phyloP scores from a whole-genome alignment of 192 early-diverging fungal genomes.

The Phlyctochytrium bullatum region DNA sequence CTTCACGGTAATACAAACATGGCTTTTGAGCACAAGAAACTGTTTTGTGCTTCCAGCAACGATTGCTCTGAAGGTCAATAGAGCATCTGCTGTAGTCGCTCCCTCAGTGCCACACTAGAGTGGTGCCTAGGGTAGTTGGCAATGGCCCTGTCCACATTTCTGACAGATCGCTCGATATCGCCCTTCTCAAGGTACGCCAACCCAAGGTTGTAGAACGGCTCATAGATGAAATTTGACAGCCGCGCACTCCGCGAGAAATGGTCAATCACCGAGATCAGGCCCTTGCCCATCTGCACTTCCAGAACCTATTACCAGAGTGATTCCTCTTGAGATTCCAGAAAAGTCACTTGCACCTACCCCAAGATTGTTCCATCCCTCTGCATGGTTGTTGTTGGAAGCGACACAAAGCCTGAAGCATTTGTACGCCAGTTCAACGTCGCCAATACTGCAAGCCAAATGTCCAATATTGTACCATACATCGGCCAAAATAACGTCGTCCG shows the following conservation, averaged over 20 bases:
- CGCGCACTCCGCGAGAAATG: neutral
- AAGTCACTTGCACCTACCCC: constrained; percentile 15
- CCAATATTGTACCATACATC: constrained; percentile 38
- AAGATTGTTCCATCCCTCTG: constrained; percentile 38
- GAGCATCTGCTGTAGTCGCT: neutral
- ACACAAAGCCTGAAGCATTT: constrained; percentile 21
- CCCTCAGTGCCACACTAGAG: neutral
- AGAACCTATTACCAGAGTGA: neutral
- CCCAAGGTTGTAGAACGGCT: constrained; percentile 14
- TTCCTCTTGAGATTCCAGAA: too few species aligned
- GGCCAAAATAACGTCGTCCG: constrained; percentile 14
- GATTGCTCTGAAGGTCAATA: too few species aligned
- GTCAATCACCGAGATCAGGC: neutral
- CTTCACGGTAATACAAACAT: too few species aligned
- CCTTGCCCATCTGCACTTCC: neutral
- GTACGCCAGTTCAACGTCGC: constrained; percentile 27
- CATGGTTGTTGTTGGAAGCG: constrained; percentile 17
- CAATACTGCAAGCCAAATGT: constrained; percentile 26
- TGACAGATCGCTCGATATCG: constrained; percentile 3
- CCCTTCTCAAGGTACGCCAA: neutral
- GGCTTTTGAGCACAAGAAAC: too few species aligned
- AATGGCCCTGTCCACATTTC: neutral
- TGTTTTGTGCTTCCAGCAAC: too few species aligned
- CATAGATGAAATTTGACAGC: neutral
- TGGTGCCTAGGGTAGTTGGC: neutral